These are phyloP conservation scores for Anisodus tanguticus DNA, from an alignment of 257 asterid genomes.

Conservation along the genomic window DNA sequence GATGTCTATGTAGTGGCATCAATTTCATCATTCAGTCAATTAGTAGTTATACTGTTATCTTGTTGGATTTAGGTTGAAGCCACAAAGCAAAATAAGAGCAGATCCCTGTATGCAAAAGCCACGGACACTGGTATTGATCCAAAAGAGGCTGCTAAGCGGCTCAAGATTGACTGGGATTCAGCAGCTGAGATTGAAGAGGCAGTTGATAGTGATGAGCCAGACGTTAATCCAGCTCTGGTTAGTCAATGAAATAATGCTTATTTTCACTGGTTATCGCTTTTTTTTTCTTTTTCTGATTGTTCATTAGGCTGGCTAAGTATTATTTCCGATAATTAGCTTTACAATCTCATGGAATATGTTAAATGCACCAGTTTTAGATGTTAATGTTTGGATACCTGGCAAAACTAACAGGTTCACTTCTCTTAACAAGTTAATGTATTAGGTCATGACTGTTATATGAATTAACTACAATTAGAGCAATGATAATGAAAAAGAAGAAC, in stretches of 20 bases:
- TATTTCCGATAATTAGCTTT: background rate
- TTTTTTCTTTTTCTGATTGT: background rate
- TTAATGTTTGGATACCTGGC: background rate
- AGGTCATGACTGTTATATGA: background rate
- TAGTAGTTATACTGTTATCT: slow-evolving; percentile 6
- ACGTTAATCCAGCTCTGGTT: slow-evolving; percentile 86
- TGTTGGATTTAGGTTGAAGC: slow-evolving; percentile 57
- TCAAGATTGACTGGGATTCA: slow-evolving; percentile 90
- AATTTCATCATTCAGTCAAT: background rate
- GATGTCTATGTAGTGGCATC: slow-evolving; percentile 18
- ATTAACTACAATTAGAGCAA: too few relatives aligned
- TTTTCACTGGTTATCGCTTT: slow-evolving; percentile 19
- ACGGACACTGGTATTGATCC: slow-evolving; percentile 90
- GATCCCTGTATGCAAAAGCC: slow-evolving; percentile 78
- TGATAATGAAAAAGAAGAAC: too few relatives aligned
- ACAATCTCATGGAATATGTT: background rate
- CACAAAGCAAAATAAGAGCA: slow-evolving; percentile 54
- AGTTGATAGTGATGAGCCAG: slow-evolving; percentile 58
- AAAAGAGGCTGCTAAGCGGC: slow-evolving; percentile 84
- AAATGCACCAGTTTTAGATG: background rate
- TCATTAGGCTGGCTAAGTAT: background rate
- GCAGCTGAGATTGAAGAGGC: slow-evolving; percentile 85
- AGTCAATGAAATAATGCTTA: slow-evolving; percentile 27
- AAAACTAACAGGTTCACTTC: background rate
- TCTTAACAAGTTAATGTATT: background rate